Evolutionary conservation across 2,329 filamentous ascomycete species (phyloP), one percentile per base, ranked within the genome.

Genomic region (Stemphylium vesicarium): DNA sequence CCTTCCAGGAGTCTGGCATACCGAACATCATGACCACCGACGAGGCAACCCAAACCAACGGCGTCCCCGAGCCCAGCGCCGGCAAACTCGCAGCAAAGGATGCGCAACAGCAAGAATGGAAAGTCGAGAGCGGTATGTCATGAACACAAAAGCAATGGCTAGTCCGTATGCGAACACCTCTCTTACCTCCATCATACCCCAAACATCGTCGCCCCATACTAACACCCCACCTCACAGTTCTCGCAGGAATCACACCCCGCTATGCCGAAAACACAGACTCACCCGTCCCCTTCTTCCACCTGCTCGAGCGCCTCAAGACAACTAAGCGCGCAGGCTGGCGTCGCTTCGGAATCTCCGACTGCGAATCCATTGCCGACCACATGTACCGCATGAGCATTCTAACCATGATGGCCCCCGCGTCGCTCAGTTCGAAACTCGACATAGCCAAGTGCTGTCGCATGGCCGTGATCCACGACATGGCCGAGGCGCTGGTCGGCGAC

Each of bases 321-420:
- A 96, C 91, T 58, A 96, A 96, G 77, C 89, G 95, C 57, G 95
- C 97, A 78, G 95, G 95, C 62, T 99, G 95, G 95, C 86, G 90
- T 51, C 86, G 95, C 33, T 97, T 97, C 73, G 87, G 87, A 35
- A 92, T 99, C 63, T 64, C 75, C 52, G 62, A 78, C 53, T 90
- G 91, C 74, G 95, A 99, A 77, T 96, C 92, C 2, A 97, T 99
- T 72, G 85, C 91, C 49, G 95, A 99, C 79, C 95, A 99, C 83
- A 99, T 99, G 95, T 99, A 98, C 79, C 92, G 95, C 78, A 99
- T 99, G 95, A 92, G 93, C 44, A 85, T 99, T 65, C 92, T 99
- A 76, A 92, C 91, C 61, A 91, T 99, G 88, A 85, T 97, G 62
- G 92, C 92, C 2, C 94, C 95, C 1, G 83, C 90, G 0, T 79